Evolutionary conservation across 768 basidiomycete genomes (phyloP).

Genomic region (Rossbeevera mucosa): DNA sequence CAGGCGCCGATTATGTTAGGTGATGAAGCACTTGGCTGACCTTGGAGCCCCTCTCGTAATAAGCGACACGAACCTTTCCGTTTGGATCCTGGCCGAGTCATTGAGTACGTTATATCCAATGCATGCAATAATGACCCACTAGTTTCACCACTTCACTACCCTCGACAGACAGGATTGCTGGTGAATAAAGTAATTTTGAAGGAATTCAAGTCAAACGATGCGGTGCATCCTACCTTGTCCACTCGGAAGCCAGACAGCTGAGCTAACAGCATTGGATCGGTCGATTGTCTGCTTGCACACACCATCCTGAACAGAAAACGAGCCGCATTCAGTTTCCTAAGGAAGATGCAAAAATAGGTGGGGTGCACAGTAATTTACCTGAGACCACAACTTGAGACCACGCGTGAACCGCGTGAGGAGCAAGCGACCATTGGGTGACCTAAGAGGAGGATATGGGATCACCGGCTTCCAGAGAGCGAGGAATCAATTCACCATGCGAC

Average conservation of each 20-base stretch:
- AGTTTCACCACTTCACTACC: conserved; percentile 42
- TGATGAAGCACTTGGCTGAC: background rate
- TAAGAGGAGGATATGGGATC: conserved; percentile 7
- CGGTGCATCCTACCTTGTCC: conserved; percentile 37
- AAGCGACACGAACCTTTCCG: conserved; percentile 31
- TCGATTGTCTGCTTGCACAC: conserved; percentile 48
- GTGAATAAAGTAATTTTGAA: background rate
- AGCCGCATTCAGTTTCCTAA: background rate
- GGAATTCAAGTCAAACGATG: background rate
- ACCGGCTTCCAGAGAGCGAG: background rate
- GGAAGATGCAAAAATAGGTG: background rate
- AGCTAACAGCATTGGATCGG: conserved; percentile 39
- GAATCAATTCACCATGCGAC: conserved; percentile 41
- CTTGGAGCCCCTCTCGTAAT: background rate
- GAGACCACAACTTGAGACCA: conserved; percentile 49
- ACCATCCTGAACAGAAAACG: conserved; percentile 35
- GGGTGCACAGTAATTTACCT: conserved; percentile 24
- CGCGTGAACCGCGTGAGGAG: conserved; percentile 46
- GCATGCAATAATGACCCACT: conserved; percentile 24
- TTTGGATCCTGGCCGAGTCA: conserved; percentile 33
- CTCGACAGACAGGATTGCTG: conserved; percentile 50
- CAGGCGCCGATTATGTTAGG: background rate
- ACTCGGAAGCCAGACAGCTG: conserved; percentile 47
- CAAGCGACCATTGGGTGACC: conserved; percentile 44
- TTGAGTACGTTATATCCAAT: background rate